Evolutionary conservation across 495 filamentous ascomycete species (phyloP), one percentile per base, ranked within the genome.

Genomic region (Letharia lupina): DNA sequence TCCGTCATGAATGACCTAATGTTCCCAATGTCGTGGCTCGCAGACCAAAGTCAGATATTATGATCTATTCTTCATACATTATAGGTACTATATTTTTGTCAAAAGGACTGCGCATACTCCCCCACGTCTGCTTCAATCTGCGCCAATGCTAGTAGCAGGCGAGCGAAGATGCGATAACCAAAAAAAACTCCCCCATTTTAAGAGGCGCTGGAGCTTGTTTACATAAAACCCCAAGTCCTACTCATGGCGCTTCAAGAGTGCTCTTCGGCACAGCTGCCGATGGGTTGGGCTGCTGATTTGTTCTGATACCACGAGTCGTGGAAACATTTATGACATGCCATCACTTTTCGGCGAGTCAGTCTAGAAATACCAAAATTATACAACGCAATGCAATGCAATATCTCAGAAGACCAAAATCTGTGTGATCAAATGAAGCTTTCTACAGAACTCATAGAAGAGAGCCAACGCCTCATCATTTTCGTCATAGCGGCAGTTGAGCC

Each of bases 401-500:
- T 5, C 9, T 31, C n/a, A 54, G 11, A 23, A 54, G 23, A 11
- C 9, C 7, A 9, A 5, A 31, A 9, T 31, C n/a, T 52, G 23
- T 23, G 20, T 48, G 45, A 8, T 3, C 2, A 18, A 45, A 15
- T 45, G 13, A 45, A 45, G 42, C n/a, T n/a, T n/a, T n/a, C 23
- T 28, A 28, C 23, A 28, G 23, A 28, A 28, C 23, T 28, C 23
- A 28, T 28, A 28, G 23, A 28, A 28, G 23, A 28, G 23, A 28
- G 23, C 23, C 23, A 28, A 45, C 10, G 61, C 44, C 47, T 40
- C 61, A 31, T 41, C 20, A 54, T 39, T 18, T 59, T 65, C 63
- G 63, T 65, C 63, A 65, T 65, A 44, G 41, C 52, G n/a, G 39
- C 52, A 56, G 37, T 65, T 57, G 35, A 65, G 54, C 63, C 63